Conservation (phyloP, 1,284 basidiomycete genomes). For the Paramarasmius palmivorus region DNA sequence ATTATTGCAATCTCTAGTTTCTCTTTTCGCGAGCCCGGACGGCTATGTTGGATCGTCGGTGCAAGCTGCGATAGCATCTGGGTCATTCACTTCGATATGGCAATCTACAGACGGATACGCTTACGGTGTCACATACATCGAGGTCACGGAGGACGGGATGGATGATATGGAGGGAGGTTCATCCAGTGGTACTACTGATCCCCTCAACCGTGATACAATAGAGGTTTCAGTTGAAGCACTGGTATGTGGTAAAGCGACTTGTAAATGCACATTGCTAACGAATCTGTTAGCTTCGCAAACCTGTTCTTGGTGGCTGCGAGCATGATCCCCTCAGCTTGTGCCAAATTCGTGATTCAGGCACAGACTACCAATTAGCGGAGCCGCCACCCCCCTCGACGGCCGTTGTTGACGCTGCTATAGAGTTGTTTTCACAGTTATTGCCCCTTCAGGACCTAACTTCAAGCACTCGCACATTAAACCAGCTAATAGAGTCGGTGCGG, state of each 20-base stretch:
- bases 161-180: slow-evolving; percentile 5
- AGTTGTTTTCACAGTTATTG: slow-evolving; percentile 82
- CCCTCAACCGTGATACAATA: slow-evolving; percentile 76
- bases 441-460: slow-evolving; percentile 77
- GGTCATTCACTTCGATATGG: slow-evolving; percentile 88
- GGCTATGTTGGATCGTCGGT: slow-evolving; percentile 80
- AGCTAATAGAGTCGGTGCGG: slow-evolving; percentile 69
- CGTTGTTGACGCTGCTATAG: slow-evolving; percentile 87
- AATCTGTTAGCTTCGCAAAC: slow-evolving; percentile 62
- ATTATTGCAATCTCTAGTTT: slow-evolving; percentile 83
- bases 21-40: slow-evolving; percentile 85
- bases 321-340: slow-evolving; percentile 85
- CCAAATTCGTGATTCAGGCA: slow-evolving; percentile 43
- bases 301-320: slow-evolving; percentile 84
- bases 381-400: slow-evolving; percentile 81
- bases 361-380: slow-evolving; percentile 50
- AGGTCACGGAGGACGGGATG: slow-evolving; percentile 46
- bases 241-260: slow-evolving; percentile 45
- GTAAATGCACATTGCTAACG: slow-evolving; percentile 9
- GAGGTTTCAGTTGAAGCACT: slow-evolving; percentile 76
- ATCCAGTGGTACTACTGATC: slow-evolving; percentile 33
- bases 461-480: slow-evolving; percentile 66
- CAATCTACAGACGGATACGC: slow-evolving; percentile 87
- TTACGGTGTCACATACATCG: slow-evolving; percentile 85
- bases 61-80: slow-evolving; percentile 91